A percentile compares a stretch with the other conserved stretches of the same genome.
Conservation (phyloP, 306 rosid species). For the Hippophae rhamnoides region DNA sequence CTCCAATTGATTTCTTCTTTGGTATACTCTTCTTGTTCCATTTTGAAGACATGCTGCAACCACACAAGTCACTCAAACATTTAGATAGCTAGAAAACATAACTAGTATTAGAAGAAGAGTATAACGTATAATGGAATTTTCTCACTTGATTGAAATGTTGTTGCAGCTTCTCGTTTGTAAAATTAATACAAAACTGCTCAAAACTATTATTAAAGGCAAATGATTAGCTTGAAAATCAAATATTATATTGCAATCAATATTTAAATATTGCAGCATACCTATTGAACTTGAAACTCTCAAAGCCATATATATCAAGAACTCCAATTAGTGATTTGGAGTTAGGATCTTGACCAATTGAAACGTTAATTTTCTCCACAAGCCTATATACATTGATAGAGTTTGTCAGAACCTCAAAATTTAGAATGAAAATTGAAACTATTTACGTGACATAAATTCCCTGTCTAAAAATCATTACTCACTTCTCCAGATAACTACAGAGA, state of each 20-base stretch:
- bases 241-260: slow-evolving; percentile 11
- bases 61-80: slow-evolving; percentile 15
- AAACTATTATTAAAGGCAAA: slow-evolving; percentile 42
- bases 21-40: slow-evolving; percentile 99
- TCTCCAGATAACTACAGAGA: not conserved
- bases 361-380: slow-evolving; percentile 95
- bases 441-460: no score
- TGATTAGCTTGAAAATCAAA: slow-evolving; percentile 28
- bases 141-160: slow-evolving; percentile 99
- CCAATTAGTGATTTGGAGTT: slow-evolving; percentile 91
- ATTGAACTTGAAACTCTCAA: slow-evolving; percentile 94
- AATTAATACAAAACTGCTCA: slow-evolving; percentile 99
- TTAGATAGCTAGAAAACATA: slow-evolving; percentile 9
- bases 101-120: slow-evolving; percentile 7
- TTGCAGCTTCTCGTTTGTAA: slow-evolving; percentile 96
- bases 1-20: slow-evolving; percentile 97
- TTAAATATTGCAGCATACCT: slow-evolving; percentile 46
- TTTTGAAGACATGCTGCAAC: slow-evolving; percentile 95
- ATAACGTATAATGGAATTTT: slow-evolving; percentile 19
- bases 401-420: slow-evolving; percentile 22
- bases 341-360: slow-evolving; percentile 95
- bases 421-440: not conserved
- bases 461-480: no score
- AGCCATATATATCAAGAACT: slow-evolving; percentile 98
- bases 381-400: slow-evolving; percentile 32